phyloP scores from a whole-genome alignment of 1,284 basidiomycete genomes.

The Sporisorium graminicola region DNA sequence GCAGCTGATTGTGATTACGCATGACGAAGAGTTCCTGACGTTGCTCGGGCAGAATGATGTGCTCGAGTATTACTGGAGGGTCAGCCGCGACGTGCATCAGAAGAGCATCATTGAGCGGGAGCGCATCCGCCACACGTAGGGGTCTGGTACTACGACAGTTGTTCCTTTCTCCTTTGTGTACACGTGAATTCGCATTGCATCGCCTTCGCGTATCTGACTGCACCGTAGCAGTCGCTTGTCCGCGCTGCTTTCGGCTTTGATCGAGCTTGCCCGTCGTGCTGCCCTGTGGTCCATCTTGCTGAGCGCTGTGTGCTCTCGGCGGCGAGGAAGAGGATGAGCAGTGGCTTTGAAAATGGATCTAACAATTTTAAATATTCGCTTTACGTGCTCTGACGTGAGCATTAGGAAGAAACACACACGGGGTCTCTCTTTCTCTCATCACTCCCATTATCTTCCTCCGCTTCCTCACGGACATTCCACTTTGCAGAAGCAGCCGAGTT shows the following conservation, averaged over 20 bases:
- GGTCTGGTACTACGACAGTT: too few relatives aligned
- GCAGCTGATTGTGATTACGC: constrained; percentile 90
- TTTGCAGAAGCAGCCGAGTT: neutral
- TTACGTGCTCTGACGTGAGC: constrained; percentile 13
- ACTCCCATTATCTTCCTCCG: neutral
- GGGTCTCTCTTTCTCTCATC: neutral
- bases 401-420: constrained; percentile 21
- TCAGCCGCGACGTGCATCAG: constrained; percentile 58
- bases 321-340: neutral
- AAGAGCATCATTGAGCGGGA: constrained; percentile 58
- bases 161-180: neutral
- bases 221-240: too few relatives aligned
- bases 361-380: constrained; percentile 7
- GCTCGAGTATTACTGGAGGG: constrained; percentile 67
- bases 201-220: too few relatives aligned
- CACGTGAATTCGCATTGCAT: neutral
- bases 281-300: neutral
- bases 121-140: constrained; percentile 42
- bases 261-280: neutral
- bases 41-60: constrained; percentile 60
- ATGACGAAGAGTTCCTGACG: constrained; percentile 67
- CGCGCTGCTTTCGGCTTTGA: too few relatives aligned
- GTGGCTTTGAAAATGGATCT: neutral
- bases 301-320: neutral
- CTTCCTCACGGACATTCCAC: neutral